Evolutionary conservation across 1,139 yeast genomes (phyloP).

Genomic region (Taiozyma onychis): DNA sequence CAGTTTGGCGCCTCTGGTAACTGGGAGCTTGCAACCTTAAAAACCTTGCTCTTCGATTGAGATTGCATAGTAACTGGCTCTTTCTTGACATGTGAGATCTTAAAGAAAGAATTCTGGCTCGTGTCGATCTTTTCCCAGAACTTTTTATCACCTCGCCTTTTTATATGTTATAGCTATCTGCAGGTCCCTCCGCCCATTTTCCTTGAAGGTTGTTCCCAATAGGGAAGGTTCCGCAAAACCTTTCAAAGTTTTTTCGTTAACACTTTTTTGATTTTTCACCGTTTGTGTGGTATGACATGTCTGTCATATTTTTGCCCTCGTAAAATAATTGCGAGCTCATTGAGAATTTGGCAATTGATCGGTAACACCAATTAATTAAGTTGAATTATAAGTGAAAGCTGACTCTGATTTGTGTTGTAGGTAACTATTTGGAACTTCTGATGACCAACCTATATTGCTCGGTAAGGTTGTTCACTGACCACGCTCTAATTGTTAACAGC

Average conservation of each 20-base stretch:
- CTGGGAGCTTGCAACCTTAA: no score
- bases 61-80: no score
- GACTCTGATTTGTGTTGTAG: background rate
- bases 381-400: background rate
- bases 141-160: background rate
- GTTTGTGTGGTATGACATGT: background rate
- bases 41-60: no score
- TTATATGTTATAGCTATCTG: background rate
- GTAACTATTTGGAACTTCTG: no score
- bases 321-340: background rate
- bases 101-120: no score
- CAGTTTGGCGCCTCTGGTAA: no score
- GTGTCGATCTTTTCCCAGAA: no score
- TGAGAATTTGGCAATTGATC: background rate
- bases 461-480: no score
- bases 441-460: no score
- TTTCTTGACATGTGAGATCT: no score
- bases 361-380: background rate
- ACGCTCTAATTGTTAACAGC: no score
- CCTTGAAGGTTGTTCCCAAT: background rate
- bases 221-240: background rate
- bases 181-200: background rate
- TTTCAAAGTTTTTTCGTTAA: background rate
- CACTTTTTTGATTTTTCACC: background rate
- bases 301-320: background rate